phyloP scores from a whole-genome alignment of 345 rosid species.

The Stellera chamaejasme region DNA sequence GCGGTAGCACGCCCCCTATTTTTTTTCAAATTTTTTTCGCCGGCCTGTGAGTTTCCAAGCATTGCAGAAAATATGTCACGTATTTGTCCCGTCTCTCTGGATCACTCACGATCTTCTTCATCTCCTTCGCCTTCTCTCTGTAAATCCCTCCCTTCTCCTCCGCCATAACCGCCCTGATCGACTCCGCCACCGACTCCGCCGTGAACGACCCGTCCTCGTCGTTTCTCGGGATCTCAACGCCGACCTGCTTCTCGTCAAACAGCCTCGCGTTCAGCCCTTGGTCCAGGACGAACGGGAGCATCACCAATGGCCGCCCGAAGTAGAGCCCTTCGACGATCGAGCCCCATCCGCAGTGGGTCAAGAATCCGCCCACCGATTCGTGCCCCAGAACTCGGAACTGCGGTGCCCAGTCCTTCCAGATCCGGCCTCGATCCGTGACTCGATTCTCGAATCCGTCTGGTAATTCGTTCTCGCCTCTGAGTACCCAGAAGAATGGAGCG shows the following conservation, averaged over 20 bases:
- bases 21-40: too few relatives aligned
- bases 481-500: constrained; percentile 36
- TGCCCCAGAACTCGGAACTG: constrained; percentile 29
- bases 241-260: too few relatives aligned
- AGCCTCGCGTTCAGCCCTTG: too few relatives aligned
- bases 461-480: constrained; percentile 18
- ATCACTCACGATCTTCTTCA: constrained; percentile 19
- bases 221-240: too few relatives aligned
- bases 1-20: too few relatives aligned
- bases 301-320: too few relatives aligned
- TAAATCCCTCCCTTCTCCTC: constrained; percentile 26
- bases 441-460: constrained; percentile 32
- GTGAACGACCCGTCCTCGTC: constrained; percentile 16
- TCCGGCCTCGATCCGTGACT: constrained; percentile 22
- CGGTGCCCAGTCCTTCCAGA: constrained; percentile 36
- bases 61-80: constrained; percentile 8
- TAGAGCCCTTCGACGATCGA: too few relatives aligned
- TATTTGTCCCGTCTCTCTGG: constrained; percentile 16
- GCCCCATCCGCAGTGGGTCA: too few relatives aligned
- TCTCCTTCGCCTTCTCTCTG: constrained; percentile 28
- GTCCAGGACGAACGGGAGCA: too few relatives aligned
- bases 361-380: constrained; percentile 12
- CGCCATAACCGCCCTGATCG: constrained; percentile 25
- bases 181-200: constrained; percentile 19
- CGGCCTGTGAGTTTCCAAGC: not conserved